A percentile compares a stretch with the other conserved stretches of the same genome.
These are phyloP conservation scores for Tetradesmus lagerheimii DNA, from an alignment of 139 green algal species.

Conservation along the genomic window DNA sequence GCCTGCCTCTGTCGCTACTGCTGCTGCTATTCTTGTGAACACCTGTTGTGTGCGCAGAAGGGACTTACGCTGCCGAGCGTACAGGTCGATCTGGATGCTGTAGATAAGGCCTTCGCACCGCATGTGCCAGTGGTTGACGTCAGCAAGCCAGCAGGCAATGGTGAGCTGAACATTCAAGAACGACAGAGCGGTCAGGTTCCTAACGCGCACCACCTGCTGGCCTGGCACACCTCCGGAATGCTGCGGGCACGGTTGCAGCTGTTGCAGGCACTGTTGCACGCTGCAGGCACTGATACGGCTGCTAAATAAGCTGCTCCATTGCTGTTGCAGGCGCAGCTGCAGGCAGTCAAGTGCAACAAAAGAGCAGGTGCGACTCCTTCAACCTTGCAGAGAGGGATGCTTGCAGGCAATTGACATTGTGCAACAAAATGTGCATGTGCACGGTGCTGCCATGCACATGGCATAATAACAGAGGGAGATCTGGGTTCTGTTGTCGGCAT, in stretches of 20 bases:
- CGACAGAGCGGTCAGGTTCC: too few species aligned
- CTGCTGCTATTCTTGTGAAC: neutral
- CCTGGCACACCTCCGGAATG: too few species aligned
- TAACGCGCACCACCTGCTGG: too few species aligned
- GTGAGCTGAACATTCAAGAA: neutral
- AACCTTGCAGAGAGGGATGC: neutral
- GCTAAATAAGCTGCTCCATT: neutral
- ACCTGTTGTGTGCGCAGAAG: neutral
- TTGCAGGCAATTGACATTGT: neutral
- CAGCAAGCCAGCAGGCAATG: neutral
- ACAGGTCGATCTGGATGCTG: neutral
- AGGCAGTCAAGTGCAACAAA: neutral
- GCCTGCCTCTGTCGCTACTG: neutral
- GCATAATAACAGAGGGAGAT: too few species aligned
- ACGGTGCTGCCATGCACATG: too few species aligned
- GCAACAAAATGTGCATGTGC: too few species aligned
- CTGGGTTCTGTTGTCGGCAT: too few species aligned
- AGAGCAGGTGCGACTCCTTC: neutral
- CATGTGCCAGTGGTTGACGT: conserved; percentile 18
- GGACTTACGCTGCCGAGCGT: conserved; percentile 17
- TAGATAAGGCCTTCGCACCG: conserved; percentile 10
- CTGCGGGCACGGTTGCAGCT: too few species aligned
- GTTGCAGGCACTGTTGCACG: too few species aligned
- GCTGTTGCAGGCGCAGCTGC: neutral
- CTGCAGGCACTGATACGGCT: neutral